A percentile compares a stretch with the other conserved stretches of the same genome.
Evolutionary conservation across 768 basidiomycete genomes (phyloP).

Genomic region (Macrolepiota fuliginosa): DNA sequence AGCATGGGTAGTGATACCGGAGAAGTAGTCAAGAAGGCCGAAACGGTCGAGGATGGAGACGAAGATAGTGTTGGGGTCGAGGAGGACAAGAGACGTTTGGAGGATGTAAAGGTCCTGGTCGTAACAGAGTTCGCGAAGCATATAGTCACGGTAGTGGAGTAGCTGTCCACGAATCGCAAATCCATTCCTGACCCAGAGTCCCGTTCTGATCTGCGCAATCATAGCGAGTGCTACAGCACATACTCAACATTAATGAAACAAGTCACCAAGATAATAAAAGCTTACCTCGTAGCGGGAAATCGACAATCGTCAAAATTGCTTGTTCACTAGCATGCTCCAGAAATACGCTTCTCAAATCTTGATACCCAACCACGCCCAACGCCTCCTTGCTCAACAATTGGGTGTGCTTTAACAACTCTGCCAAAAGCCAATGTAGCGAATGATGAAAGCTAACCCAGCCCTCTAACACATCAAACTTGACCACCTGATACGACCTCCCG

Average conservation of each 20-base stretch:
- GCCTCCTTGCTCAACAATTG: constrained; percentile 58
- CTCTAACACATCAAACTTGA: constrained; percentile 76
- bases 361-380: constrained; percentile 48
- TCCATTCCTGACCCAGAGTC: constrained; percentile 97
- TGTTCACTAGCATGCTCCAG: constrained; percentile 60
- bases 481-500: constrained; percentile 51
- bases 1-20: constrained; percentile 56
- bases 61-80: constrained; percentile 77
- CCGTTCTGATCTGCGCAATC: constrained; percentile 93
- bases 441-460: constrained; percentile 93
- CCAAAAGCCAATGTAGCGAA: constrained; percentile 86
- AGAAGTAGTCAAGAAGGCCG: constrained; percentile 77
- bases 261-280: not conserved
- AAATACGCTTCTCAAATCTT: constrained; percentile 60
- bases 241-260: not conserved
- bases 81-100: constrained; percentile 76
- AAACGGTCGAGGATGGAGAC: constrained; percentile 91
- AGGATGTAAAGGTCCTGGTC: constrained; percentile 93
- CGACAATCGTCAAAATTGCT: constrained; percentile 73
- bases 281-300: constrained; percentile 87
- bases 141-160: constrained; percentile 94
- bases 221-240: constrained; percentile 68
- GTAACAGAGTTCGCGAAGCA: constrained; percentile 93
- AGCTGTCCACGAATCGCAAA: constrained; percentile 93
- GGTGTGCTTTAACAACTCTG: constrained; percentile 85